Base-by-base conservation (phyloP, 176 grass and related monocot species). In the Musa troglodytarum region DNA sequence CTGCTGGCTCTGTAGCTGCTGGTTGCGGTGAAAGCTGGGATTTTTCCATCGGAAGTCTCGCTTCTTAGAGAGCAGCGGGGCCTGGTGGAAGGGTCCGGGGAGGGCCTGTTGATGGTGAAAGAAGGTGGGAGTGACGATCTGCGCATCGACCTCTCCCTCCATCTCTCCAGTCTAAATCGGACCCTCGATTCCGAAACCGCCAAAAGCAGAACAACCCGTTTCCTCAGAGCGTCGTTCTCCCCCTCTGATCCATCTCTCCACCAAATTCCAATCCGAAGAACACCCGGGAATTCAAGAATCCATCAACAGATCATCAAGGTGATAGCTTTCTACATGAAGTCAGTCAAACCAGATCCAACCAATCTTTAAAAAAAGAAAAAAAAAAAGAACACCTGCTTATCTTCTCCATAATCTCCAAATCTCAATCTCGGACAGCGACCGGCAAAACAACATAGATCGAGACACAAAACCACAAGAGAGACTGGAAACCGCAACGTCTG, bases 91-190 rank as follows among this genome's bases (percentile, higher is more conserved):
- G 80, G 54, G 80, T 52, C 81, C 94, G 68, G 86, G 81, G 75
- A 77, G 78, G 81, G 84, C 76, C 88, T 84, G 72, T 50, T 61
- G 23, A 9, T 76, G 88, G 78, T 82, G 90, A 26, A 89, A 73
- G 74, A 92, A 92, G 16, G 88, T 64, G 72, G 96, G 85, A 19
- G 86, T 71, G 68, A 78, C 88, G 65, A 99, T 86, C 80, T 92
- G 96, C 50, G 91, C 86, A 50, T 88, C 96, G 74, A 89, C 84
- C 81, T 89, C 88, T 74, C 88, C 17, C 51, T 93, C 87, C 90
- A 89, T 93, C 81, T 67, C 83, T 70, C 10, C 56, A 11, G 43
- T 54, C 16, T n/a, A 8, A 70, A 50, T 34, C 11, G 16, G 34
- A 28, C 20, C 65, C 11, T 21, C 9, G 11, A 11, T 49, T 26